Evolutionary conservation across 371 early-diverging fungal species (phyloP).

Genomic region (Phascolomyces articulosus): DNA sequence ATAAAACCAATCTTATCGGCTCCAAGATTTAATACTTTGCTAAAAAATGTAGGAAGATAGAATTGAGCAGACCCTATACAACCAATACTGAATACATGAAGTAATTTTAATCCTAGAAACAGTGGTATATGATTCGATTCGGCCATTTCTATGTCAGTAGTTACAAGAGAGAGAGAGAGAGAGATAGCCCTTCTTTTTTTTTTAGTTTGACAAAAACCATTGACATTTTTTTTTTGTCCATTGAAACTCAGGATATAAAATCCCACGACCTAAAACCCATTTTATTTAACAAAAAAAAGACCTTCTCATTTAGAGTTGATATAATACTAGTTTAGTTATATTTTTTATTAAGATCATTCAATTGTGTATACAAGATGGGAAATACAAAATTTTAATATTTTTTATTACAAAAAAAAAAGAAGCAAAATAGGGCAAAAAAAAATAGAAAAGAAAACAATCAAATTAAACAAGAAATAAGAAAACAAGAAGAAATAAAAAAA

Average conservation of each 20-base stretch:
- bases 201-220: background rate
- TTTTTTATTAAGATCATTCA: no score
- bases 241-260: no score
- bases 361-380: no score
- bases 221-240: no score
- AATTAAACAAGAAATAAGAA: constrained; percentile 1
- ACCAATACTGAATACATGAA: constrained; percentile 40
- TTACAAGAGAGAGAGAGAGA: background rate
- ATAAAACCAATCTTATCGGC: constrained; percentile 44
- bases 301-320: no score
- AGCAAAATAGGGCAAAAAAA: no score
- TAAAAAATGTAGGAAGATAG: constrained; percentile 42
- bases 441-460: background rate
- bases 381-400: background rate
- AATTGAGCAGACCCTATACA: constrained; percentile 39
- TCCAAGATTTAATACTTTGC: constrained; percentile 27
- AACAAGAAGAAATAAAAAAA: background rate
- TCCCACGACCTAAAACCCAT: no score
- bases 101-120: constrained; percentile 34
- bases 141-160: background rate
- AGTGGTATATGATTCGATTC: background rate
- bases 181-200: background rate
- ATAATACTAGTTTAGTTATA: no score
- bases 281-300: no score
- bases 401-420: constrained; percentile 1